Conservation (phyloP, 2,329 filamentous ascomycete species). For the Fusarium odoratissimum region DNA sequence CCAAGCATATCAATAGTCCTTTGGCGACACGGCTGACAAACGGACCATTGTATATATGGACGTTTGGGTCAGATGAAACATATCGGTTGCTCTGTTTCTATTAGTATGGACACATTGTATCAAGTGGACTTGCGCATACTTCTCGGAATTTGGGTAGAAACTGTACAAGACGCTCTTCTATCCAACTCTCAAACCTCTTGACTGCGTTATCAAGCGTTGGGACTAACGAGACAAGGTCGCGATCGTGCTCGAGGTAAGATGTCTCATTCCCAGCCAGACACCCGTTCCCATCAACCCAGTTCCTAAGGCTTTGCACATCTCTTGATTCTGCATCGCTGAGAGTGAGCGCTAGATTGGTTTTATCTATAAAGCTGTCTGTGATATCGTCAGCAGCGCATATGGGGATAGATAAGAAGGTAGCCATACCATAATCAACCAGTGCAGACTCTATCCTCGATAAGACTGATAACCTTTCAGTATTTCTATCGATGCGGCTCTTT, state of each 20-base stretch:
- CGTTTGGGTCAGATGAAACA: background rate
- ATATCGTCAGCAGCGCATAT: rapidly evolving
- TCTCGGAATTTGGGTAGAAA: background rate
- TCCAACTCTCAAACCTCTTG: background rate
- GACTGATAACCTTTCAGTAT: background rate
- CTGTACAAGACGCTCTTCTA: background rate
- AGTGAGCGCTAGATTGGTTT: background rate
- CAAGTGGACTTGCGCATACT: background rate
- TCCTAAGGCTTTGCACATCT: background rate
- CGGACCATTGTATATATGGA: slow-evolving; percentile 1
- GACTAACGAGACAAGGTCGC: background rate
- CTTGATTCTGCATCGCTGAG: background rate
- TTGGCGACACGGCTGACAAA: background rate
- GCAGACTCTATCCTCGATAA: background rate
- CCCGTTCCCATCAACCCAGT: background rate
- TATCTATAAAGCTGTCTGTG: background rate
- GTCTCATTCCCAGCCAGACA: background rate
- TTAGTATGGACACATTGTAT: background rate
- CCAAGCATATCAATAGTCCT: background rate
- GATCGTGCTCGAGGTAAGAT: background rate
- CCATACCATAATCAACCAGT: background rate
- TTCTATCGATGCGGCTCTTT: background rate
- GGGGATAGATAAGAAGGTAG: rapidly evolving
- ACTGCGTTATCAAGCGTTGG: background rate
- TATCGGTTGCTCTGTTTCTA: background rate